Percentiles rank a stretch among this genome's conserved stretches.
These are phyloP conservation scores for Pichia occidentalis DNA, from an alignment of 805 yeast genomes.

Conservation along the genomic window DNA sequence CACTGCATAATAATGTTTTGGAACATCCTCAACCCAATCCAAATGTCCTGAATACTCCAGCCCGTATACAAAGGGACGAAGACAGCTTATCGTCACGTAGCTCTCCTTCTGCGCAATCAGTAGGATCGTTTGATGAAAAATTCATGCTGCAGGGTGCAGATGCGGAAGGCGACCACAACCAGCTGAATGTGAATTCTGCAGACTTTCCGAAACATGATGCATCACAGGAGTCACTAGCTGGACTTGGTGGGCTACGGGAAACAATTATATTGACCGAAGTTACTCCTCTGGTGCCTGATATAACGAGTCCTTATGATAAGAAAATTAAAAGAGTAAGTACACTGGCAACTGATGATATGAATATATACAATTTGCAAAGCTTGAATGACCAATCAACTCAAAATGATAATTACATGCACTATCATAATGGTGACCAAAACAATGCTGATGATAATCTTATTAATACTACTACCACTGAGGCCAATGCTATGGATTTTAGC, in stretches of 20 bases:
- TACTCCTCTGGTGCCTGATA: neutral
- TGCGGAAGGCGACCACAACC: neutral
- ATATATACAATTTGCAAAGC: conserved; percentile 24
- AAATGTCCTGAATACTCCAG: neutral
- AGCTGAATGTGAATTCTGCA: too few relatives aligned
- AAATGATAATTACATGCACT: neutral
- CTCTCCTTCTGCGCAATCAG: conserved; percentile 5
- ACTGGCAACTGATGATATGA: conserved; percentile 27
- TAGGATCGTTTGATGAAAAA: conserved; percentile 15
- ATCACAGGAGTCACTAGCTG: conserved; percentile 12
- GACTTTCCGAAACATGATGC: neutral
- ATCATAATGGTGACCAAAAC: too few relatives aligned
- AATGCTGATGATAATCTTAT: too few relatives aligned
- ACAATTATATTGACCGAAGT: neutral
- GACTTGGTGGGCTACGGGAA: conserved; percentile 7
- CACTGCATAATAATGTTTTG: neutral
- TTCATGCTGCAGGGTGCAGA: conserved; percentile 8
- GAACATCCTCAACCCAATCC: too few relatives aligned
- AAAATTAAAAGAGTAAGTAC: conserved; percentile 20
- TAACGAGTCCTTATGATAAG: neutral
- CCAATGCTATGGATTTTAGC: too few relatives aligned
- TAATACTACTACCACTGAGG: too few relatives aligned
- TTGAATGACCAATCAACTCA: neutral
- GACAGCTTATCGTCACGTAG: neutral
- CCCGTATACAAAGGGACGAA: too few relatives aligned